Conservation (phyloP, 805 yeast genomes). For the Candida boleticola region DNA sequence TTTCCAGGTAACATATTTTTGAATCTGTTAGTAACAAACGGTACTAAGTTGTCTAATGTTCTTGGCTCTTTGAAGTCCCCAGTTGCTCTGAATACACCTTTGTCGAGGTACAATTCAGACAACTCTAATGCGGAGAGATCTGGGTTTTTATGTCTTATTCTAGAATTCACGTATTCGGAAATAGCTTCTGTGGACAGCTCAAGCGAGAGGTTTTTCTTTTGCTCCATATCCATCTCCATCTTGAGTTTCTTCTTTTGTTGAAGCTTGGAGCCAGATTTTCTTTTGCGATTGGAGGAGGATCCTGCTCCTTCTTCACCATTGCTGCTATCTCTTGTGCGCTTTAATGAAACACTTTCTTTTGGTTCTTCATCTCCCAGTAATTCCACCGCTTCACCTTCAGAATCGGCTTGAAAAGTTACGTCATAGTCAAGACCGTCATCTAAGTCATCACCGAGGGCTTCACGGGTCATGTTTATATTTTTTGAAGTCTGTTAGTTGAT, state of each 20-base stretch:
- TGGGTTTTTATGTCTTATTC: slow-evolving; percentile 57
- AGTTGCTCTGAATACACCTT: slow-evolving; percentile 59
- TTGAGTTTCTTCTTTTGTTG: slow-evolving; percentile 63
- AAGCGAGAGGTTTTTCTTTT: slow-evolving; percentile 54
- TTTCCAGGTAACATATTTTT: slow-evolving; percentile 41
- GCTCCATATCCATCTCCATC: slow-evolving; percentile 60
- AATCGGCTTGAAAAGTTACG: slow-evolving; percentile 39
- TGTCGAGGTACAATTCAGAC: slow-evolving; percentile 59
- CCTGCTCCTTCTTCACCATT: slow-evolving; percentile 11
- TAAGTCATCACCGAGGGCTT: slow-evolving; percentile 59
- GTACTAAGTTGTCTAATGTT: slow-evolving; percentile 51
- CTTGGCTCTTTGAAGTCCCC: slow-evolving; percentile 53
- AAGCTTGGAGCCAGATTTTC: slow-evolving; percentile 41
- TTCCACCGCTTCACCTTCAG: slow-evolving; percentile 27
- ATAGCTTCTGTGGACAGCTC: slow-evolving; percentile 55
- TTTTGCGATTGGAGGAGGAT: slow-evolving; percentile 12
- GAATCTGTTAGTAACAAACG: slow-evolving; percentile 53
- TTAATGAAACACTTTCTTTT: slow-evolving; percentile 8
- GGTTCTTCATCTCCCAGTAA: slow-evolving; percentile 22
- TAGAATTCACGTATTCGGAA: slow-evolving; percentile 63
- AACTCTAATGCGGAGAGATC: slow-evolving; percentile 76
- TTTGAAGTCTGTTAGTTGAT: too few species aligned
- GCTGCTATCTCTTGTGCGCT: slow-evolving; percentile 15
- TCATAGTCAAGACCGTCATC: slow-evolving; percentile 75
- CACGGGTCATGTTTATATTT: slow-evolving; percentile 3